Evolutionary conservation across 768 basidiomycete genomes (phyloP).

Genomic region (Tylopilus felleus): DNA sequence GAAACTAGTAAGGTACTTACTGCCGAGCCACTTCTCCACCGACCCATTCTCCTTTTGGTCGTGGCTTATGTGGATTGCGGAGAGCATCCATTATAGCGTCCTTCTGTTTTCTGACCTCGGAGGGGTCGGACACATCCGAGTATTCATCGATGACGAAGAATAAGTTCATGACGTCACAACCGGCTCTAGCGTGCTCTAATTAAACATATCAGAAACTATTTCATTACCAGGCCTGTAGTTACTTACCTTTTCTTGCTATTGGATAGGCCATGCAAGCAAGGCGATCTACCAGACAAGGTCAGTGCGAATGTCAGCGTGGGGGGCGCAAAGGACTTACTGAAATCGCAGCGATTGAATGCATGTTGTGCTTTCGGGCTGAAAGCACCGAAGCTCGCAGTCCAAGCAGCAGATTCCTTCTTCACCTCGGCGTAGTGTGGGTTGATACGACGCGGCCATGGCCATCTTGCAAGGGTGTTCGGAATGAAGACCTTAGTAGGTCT

Average conservation of each 20-base stretch:
- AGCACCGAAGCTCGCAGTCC: neutral
- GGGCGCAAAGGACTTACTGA: neutral
- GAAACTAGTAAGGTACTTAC: neutral
- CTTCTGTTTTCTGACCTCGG: neutral
- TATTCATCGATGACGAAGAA: neutral
- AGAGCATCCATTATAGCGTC: neutral
- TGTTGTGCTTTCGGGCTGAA: neutral
- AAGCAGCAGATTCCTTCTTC: constrained; percentile 10
- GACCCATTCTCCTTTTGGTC: neutral
- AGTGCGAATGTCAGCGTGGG: neutral
- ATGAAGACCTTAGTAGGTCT: constrained; percentile 9
- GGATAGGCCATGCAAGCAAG: neutral
- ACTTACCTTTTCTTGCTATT: neutral
- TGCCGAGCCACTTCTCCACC: neutral
- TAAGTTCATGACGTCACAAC: neutral
- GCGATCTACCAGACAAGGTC: neutral
- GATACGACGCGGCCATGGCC: constrained; percentile 17
- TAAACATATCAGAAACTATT: neutral
- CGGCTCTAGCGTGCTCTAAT: neutral
- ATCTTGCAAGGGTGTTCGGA: constrained; percentile 14
- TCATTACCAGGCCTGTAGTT: neutral
- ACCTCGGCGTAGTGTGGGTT: constrained; percentile 7
- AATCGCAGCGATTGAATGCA: neutral
- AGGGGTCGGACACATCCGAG: neutral
- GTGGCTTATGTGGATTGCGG: neutral